Evolutionary conservation across 192 early-diverging fungal species (phyloP), one percentile per base, ranked within the genome.

Genomic region (Ambispora gerdemannii): DNA sequence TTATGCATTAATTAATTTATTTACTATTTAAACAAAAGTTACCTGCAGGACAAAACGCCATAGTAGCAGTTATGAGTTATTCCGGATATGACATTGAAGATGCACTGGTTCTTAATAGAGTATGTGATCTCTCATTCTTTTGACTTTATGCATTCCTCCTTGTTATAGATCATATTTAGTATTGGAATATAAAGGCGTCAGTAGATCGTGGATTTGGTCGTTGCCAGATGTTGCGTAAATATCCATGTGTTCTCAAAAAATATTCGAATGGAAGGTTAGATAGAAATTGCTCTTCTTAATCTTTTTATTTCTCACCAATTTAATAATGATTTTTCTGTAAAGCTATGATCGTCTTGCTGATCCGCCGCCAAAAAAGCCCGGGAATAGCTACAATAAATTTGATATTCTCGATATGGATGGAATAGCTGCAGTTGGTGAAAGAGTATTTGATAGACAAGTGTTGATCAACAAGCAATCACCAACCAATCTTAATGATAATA

Each of bases 31-130:
- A 31, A 30, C 62, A 59, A 51, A 59, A 78, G 79, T 78, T 91
- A 60, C 91, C 90, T 50, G 90, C 92, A 3, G 90, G 90, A 50
- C 90, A 92, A 77, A 93, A 93, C 67, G 96, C 93, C 19, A 95
- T 89, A 2, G 93, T 98, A 11, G 93, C 94, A 50, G 94, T 98
- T 51, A 97, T 98, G 95, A 90, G 87, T 83, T 96, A 96, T 72
- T 91, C 89, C 65, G 97, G 95, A 50, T 98, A 98, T 80, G 93
- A 98, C 87, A 95, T 96, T 82, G 97, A 98, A 81, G 97, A 98
- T 89, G 94, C 97, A 11, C 76, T 98, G 73, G 92, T 98, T 10
- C 75, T 98, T 53, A 98, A 98, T 82, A 95, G 92, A 81, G 87
- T 86, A 77, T 22, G 27, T n/a, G n/a, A n/a, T n/a, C n/a, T n/a